Conservation (phyloP, 805 yeast species). For the Allodekkera sacchari region DNA sequence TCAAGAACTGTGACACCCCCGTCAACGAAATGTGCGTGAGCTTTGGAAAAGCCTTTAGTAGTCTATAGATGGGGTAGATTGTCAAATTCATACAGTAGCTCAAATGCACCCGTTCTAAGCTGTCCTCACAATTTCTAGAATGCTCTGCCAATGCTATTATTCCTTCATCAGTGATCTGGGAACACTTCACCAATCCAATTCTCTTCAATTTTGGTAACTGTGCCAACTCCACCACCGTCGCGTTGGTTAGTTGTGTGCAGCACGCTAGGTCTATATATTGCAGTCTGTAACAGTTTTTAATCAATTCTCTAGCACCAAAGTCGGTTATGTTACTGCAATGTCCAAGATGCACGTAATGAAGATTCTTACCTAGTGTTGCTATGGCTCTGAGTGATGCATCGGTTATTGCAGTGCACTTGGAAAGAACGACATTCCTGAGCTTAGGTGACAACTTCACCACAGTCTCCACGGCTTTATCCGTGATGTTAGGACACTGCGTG, state of each 20-base stretch:
- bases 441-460: constrained; percentile 76
- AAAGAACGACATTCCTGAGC: constrained; percentile 76
- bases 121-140: constrained; percentile 53
- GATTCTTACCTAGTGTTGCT: constrained; percentile 63
- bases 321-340: constrained; percentile 91
- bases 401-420: constrained; percentile 82
- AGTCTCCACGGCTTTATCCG: constrained; percentile 69
- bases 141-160: constrained; percentile 52
- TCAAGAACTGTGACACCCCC: constrained; percentile 83
- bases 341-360: constrained; percentile 88
- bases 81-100: constrained; percentile 83
- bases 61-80: constrained; percentile 64
- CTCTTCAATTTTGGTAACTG: constrained; percentile 73
- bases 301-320: constrained; percentile 68
- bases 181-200: constrained; percentile 90
- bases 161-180: constrained; percentile 80
- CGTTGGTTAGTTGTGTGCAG: constrained; percentile 81
- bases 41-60: constrained; percentile 74
- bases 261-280: constrained; percentile 94
- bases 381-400: constrained; percentile 70
- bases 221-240: constrained; percentile 68
- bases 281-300: constrained; percentile 71
- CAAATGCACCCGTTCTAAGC: constrained; percentile 86
- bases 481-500: constrained; percentile 72
- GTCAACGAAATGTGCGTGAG: constrained; percentile 87